Conservation (phyloP, 1,284 basidiomycete species). For the Thecaphora thlaspeos region DNA sequence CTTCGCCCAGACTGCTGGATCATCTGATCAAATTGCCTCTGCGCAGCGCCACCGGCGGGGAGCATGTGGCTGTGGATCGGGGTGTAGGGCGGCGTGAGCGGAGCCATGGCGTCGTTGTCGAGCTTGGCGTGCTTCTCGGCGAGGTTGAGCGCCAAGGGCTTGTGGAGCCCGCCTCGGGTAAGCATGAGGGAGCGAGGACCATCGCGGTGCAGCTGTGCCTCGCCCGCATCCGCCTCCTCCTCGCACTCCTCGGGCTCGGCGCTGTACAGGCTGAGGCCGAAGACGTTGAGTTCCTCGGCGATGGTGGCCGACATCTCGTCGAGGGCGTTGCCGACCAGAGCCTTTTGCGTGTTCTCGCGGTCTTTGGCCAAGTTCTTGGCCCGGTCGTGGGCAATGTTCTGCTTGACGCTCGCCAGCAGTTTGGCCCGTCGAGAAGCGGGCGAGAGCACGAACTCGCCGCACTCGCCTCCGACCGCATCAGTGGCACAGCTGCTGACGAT, state of each 20-base stretch:
- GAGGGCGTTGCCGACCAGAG: background rate
- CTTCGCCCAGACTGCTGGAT: too few relatives aligned
- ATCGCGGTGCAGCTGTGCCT: too few relatives aligned
- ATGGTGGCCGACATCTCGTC: background rate
- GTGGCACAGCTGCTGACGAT: slow-evolving; percentile 37
- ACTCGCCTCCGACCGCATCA: slow-evolving; percentile 30
- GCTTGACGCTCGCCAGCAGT: slow-evolving; percentile 32
- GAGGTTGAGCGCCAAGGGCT: background rate
- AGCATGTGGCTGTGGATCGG: background rate
- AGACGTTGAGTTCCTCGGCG: background rate
- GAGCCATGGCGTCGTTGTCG: slow-evolving; percentile 14
- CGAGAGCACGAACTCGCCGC: slow-evolving; percentile 6
- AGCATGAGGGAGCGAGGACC: too few relatives aligned
- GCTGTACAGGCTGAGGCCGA: slow-evolving; percentile 1
- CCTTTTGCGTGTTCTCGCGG: background rate
- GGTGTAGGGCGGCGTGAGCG: background rate
- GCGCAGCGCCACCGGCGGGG: too few relatives aligned
- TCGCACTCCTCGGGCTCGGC: background rate
- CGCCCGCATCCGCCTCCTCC: too few relatives aligned
- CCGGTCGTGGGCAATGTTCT: slow-evolving; percentile 24
- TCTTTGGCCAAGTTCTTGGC: slow-evolving; percentile 8
- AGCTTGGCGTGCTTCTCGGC: slow-evolving; percentile 6
- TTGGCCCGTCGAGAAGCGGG: slow-evolving; percentile 29
- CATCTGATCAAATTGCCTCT: too few relatives aligned
- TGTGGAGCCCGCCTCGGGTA: background rate